Evolutionary conservation across 2,329 filamentous ascomycete genomes (phyloP), one percentile per base, ranked within the genome.

Genomic region (Diplodia sapinea): DNA sequence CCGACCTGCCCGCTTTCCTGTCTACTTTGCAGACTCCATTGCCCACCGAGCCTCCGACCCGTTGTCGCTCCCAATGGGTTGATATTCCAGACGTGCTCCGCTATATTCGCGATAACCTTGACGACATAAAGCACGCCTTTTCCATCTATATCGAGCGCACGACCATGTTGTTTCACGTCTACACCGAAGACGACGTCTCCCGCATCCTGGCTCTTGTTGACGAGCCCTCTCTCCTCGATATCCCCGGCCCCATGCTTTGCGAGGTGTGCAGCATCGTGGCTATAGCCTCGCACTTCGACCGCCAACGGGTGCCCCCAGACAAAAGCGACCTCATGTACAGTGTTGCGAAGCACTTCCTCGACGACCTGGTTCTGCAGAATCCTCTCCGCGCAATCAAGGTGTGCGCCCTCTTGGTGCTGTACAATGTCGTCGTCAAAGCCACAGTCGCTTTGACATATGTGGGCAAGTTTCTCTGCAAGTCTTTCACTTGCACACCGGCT

Each of bases 301-400:
- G 51, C 51, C 12, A 54, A 8, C 51, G 29, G 12, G 31, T 54
- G 7, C 51, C 51, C 4, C 51, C 51, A 1, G 17, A 31, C 15
- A 15, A 29, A 12, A 31, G 69, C 4, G 70, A 72, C 15, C 72
- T 70, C 47, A 70, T 72, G 54, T 72, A 73, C 43, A 65, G 55
- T 1, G 69, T 70, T 15, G 65, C 57, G 9, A 73, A 72, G 43
- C 69, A 70, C 17, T 66, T 70, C 2, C 65, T 73, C 3, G 71
- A 73, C 52, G 66, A 56, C 36, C 66, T 70, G 20, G 70, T 73
- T 15, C 40, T 68, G 29, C 36, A 68, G 8, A 68, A 70, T 51
- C 71, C 72, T 29, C 50, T 72, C 9, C 69, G 70, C 20, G 71
- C 72, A 4, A 72, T 73, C 68, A 73, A 72, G 49, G 62, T 72